Evolutionary conservation across 345 rosid genomes (phyloP).

Genomic region (Brassica napus): DNA sequence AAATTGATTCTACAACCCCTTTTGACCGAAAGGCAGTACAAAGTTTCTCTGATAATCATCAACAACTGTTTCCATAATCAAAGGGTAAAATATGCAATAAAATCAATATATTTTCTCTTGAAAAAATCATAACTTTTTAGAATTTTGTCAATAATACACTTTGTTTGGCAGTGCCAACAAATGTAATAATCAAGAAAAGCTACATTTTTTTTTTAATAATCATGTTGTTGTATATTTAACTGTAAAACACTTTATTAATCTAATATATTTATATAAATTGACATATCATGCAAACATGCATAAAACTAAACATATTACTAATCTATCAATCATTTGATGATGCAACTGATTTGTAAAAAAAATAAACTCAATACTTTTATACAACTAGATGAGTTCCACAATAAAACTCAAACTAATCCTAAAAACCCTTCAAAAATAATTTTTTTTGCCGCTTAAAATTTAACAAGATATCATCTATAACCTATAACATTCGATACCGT

Average conservation of each 20-base stretch:
- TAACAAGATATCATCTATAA: background rate
- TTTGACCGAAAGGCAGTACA: slow-evolving; percentile 35
- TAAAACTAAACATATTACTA: background rate
- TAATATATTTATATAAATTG: background rate
- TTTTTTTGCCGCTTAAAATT: background rate
- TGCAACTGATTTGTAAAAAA: background rate
- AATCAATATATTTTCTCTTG: background rate
- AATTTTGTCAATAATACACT: background rate
- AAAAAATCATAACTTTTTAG: background rate
- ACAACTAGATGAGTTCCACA: background rate
- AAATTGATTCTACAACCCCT: background rate
- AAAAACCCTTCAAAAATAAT: background rate
- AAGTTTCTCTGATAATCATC: slow-evolving; percentile 9
- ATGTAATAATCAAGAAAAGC: background rate
- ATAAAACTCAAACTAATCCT: background rate
- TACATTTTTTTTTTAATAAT: no score
- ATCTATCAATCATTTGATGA: background rate
- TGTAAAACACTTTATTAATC: background rate
- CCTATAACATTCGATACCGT: background rate
- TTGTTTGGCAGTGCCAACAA: background rate
- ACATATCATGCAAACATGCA: background rate
- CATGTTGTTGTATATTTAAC: background rate
- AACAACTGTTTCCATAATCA: slow-evolving; percentile 20
- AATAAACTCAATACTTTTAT: background rate
- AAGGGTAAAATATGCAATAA: background rate